Conservation (phyloP, 129 eudicot genomes). For the Mikania micrantha region DNA sequence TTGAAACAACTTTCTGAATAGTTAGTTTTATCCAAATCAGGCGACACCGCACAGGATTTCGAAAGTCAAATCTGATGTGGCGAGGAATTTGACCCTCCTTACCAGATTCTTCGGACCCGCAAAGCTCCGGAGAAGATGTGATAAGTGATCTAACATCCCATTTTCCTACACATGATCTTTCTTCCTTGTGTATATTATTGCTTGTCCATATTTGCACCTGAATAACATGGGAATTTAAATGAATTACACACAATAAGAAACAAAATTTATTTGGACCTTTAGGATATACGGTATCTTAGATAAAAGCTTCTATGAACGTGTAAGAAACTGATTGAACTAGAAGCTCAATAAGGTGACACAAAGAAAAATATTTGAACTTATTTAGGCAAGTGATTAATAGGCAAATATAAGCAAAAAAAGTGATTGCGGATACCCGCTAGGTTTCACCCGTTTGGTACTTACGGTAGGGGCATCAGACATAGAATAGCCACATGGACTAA, state of each 20-base stretch:
- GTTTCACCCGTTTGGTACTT: constrained; percentile 28
- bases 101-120: constrained; percentile 53
- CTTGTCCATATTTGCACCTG: constrained; percentile 93
- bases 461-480: constrained; percentile 81
- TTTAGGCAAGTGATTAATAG: not conserved
- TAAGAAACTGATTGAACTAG: not conserved
- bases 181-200: constrained; percentile 69
- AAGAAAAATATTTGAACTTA: not conserved
- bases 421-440: not conserved
- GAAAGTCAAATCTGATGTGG: constrained; percentile 65
- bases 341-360: not conserved
- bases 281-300: not conserved
- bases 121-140: constrained; percentile 61
- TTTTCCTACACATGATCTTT: constrained; percentile 75
- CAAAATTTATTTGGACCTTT: not conserved
- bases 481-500: constrained; percentile 92
- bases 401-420: not conserved
- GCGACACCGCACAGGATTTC: constrained; percentile 69
- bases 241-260: not conserved
- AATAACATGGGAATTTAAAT: not conserved
- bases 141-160: constrained; percentile 69
- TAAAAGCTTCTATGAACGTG: not conserved
- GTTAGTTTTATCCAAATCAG: constrained; percentile 71
- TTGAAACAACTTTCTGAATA: constrained; percentile 60
- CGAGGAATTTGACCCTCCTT: constrained; percentile 45